These are phyloP conservation scores for Vitis hybrid DNA, from an alignment of 177 flowering plant species.

Conservation along the genomic window DNA sequence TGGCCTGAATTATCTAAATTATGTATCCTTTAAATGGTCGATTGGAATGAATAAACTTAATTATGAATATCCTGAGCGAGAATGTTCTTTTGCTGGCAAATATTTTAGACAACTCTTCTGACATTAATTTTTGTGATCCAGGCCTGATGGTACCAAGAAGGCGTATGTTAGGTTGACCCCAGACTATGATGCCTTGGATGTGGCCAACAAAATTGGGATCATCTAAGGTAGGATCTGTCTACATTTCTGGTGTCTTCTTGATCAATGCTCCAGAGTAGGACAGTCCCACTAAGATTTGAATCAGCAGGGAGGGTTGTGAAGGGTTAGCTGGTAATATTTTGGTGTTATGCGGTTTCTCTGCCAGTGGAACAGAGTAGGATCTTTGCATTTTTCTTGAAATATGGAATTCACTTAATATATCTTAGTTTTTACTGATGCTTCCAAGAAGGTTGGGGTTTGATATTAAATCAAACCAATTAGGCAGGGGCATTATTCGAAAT, in stretches of 20 bases:
- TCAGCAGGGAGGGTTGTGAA: not conserved
- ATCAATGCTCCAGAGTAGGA: not conserved
- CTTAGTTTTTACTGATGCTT: too few relatives aligned
- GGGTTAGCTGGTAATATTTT: not conserved
- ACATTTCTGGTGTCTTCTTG: not conserved
- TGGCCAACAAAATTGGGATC: conserved; percentile 70
- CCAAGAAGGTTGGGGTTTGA: too few relatives aligned
- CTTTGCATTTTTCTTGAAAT: not conserved
- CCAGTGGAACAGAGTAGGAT: not conserved
- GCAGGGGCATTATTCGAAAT: too few relatives aligned
- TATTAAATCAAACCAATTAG: too few relatives aligned
- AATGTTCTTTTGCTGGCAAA: not conserved
- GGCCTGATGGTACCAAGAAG: conserved; percentile 75
- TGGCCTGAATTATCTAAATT: too few relatives aligned
- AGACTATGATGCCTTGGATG: conserved; percentile 66
- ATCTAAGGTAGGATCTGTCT: conserved; percentile 27
- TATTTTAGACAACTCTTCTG: not conserved
- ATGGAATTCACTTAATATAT: too few relatives aligned
- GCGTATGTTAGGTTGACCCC: conserved; percentile 71
- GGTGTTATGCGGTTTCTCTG: not conserved
- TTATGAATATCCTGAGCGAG: not conserved
- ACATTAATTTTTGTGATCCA: conserved; percentile 18
- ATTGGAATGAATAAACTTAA: too few relatives aligned
- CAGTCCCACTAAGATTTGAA: not conserved
- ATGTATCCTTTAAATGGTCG: too few relatives aligned